Conservation (phyloP, 495 filamentous ascomycete species). For the Penicillium canariense region DNA sequence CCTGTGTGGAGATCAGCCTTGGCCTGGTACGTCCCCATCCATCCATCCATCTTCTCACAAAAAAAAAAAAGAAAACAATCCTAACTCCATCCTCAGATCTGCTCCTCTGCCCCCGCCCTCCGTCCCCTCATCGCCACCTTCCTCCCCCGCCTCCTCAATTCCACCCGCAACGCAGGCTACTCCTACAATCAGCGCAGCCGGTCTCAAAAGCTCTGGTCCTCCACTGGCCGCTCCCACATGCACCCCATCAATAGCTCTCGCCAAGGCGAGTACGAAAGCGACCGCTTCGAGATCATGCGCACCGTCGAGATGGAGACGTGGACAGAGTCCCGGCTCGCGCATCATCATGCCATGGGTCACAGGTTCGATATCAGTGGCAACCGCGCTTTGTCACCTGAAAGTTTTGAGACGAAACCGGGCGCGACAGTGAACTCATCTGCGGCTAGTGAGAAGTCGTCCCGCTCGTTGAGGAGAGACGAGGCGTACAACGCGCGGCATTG, state of each 20-base stretch:
- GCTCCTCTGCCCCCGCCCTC: constrained; percentile 54
- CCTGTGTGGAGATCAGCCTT: constrained; percentile 56
- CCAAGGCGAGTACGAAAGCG: constrained; percentile 19
- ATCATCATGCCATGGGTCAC: constrained; percentile 14
- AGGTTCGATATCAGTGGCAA: constrained; percentile 12
- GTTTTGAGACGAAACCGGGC: constrained; percentile 22
- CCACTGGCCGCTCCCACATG: constrained; percentile 21
- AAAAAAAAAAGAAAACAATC: background rate
- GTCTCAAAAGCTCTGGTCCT: constrained; percentile 27
- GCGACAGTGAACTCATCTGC: constrained; percentile 19
- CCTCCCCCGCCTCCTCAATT: constrained; percentile 39
- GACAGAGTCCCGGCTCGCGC: constrained; percentile 22
- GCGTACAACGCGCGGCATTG: background rate
- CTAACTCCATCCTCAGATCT: constrained; percentile 37
- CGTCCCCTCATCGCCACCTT: constrained; percentile 50
- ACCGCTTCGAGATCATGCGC: constrained; percentile 27
- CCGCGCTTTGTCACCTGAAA: constrained; percentile 16
- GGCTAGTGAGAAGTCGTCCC: constrained; percentile 21
- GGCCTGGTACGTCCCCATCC: constrained; percentile 58
- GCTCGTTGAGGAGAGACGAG: constrained; percentile 4
- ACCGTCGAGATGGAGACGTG: constrained; percentile 39
- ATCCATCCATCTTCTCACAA: background rate
- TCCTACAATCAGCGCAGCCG: constrained; percentile 21
- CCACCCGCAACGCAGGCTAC: constrained; percentile 22
- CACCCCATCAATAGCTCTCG: background rate